A percentile compares a stretch with the other conserved stretches of the same genome.
phyloP scores from a whole-genome alignment of 140 eudicot genomes.

The Eryngium alpinum region DNA sequence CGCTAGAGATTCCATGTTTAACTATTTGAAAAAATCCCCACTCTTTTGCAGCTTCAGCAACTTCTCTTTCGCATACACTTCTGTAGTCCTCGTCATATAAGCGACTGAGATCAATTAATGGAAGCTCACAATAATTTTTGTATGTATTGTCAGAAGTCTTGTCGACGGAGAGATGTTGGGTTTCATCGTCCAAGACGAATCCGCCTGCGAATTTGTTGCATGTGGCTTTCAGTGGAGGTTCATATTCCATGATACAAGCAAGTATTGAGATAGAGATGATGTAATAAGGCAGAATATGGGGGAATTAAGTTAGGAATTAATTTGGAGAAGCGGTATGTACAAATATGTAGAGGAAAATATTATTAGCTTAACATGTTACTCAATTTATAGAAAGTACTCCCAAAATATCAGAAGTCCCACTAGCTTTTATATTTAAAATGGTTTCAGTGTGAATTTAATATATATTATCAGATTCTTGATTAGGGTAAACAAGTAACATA shows the following conservation, averaged over 20 bases:
- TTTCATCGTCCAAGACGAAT: background rate
- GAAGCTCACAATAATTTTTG: background rate
- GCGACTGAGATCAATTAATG: slow-evolving; percentile 1
- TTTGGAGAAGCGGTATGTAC: no score
- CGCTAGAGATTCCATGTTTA: slow-evolving; percentile 4
- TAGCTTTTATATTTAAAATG: no score
- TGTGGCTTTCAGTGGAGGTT: background rate
- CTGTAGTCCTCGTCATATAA: background rate
- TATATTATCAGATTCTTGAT: no score
- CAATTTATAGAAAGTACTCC: no score
- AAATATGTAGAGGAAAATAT: no score
- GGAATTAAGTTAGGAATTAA: no score
- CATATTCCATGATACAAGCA: background rate
- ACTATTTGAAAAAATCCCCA: slow-evolving; percentile 17
- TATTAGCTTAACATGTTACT: no score
- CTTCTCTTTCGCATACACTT: background rate
- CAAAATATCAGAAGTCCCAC: no score
- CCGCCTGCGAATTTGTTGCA: background rate
- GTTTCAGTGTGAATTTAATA: no score
- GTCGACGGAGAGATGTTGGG: background rate
- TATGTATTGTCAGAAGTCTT: background rate
- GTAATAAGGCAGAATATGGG: no score
- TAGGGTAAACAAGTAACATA: no score
- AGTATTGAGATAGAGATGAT: no score
- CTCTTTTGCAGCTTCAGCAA: slow-evolving; percentile 10